A percentile compares a stretch with the other conserved stretches of the same genome.
Conservation (phyloP, 805 yeast species). For the Cyberlindnera veronae region DNA sequence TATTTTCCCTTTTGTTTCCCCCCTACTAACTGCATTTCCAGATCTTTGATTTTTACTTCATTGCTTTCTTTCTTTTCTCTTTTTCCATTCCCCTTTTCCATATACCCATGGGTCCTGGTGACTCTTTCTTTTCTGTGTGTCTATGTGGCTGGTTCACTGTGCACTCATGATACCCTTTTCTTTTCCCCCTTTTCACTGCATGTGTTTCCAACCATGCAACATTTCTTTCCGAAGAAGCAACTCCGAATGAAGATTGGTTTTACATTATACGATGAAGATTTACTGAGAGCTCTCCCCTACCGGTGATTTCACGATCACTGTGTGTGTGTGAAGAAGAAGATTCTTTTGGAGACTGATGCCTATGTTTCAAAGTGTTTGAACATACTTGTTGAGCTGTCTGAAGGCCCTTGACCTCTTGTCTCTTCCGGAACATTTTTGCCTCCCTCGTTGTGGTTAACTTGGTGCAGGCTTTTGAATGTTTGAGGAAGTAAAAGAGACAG, state of each 20-base stretch:
- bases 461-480: too few species aligned
- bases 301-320: too few species aligned
- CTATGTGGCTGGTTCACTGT: background rate
- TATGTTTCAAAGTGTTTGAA: too few species aligned
- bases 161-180: background rate
- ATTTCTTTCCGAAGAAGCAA: background rate
- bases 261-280: conserved; percentile 1
- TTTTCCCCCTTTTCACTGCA: too few species aligned
- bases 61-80: too few species aligned
- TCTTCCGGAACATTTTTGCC: background rate
- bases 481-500: too few species aligned
- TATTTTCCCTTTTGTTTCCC: conserved; percentile 16
- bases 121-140: background rate
- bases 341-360: too few species aligned
- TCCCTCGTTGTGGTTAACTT: too few species aligned
- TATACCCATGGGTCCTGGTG: background rate
- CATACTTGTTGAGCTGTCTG: too few species aligned
- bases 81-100: too few species aligned
- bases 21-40: conserved; percentile 20
- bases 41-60: conserved; percentile 26
- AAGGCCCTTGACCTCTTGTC: background rate
- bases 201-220: too few species aligned
- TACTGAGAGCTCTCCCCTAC: conserved; percentile 1
- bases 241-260: background rate
- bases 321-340: too few species aligned